These are phyloP conservation scores for Cucumis hystrix DNA, from an alignment of 306 rosid genomes.

Conservation along the genomic window DNA sequence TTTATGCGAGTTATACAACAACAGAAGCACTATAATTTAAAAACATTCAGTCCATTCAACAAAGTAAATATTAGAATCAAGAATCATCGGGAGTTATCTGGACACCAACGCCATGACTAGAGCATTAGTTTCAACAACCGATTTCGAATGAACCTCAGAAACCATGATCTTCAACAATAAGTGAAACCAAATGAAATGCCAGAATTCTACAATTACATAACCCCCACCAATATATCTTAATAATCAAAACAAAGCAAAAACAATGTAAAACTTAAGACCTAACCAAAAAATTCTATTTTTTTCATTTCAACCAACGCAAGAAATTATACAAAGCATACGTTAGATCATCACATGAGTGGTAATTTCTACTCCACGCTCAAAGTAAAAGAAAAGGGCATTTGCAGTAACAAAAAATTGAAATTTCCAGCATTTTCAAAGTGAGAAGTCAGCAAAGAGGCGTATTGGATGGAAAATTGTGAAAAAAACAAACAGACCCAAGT, in stretches of 20 bases:
- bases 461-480: background rate
- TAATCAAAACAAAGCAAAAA: too few species aligned
- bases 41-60: background rate
- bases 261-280: background rate
- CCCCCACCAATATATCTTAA: background rate
- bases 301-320: background rate
- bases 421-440: background rate
- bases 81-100: background rate
- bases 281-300: background rate
- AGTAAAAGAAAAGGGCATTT: background rate
- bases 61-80: background rate
- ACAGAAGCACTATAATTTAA: background rate
- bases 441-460: background rate
- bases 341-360: background rate
- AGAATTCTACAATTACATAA: background rate
- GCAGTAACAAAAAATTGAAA: too few species aligned
- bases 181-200: background rate
- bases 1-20: background rate
- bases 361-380: background rate
- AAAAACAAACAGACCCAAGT: background rate
- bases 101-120: background rate
- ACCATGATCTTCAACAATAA: conserved; percentile 27
- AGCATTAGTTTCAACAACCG: conserved; percentile 19
- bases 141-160: conserved; percentile 33
- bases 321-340: background rate